Conservation (phyloP, 306 rosid species). For the Amphicarpaea edgeworthii region DNA sequence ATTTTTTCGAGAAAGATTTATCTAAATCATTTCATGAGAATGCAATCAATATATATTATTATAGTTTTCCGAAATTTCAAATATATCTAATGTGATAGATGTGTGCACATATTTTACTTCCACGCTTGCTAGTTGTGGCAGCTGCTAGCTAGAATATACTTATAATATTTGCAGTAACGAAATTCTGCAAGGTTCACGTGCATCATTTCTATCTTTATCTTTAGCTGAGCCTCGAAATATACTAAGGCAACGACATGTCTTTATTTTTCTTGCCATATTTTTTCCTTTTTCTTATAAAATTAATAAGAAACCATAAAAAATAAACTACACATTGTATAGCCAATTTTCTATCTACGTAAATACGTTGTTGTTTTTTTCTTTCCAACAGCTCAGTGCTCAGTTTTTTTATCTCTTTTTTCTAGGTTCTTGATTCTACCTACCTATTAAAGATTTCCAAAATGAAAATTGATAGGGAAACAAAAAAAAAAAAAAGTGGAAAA, state of each 20-base stretch:
- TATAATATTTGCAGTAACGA: slow-evolving; percentile 22
- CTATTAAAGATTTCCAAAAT: background rate
- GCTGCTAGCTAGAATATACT: too few species aligned
- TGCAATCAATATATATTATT: slow-evolving; percentile 27
- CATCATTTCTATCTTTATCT: slow-evolving; percentile 32
- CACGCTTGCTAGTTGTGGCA: slow-evolving; percentile 32
- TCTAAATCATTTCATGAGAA: slow-evolving; percentile 37
- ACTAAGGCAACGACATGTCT: background rate
- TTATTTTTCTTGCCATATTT: background rate
- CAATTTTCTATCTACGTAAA: background rate
- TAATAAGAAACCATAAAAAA: background rate
- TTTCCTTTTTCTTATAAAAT: background rate
- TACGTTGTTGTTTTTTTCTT: background rate
- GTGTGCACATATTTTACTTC: background rate
- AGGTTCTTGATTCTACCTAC: background rate
- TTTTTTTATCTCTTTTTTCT: background rate
- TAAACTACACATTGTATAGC: background rate
- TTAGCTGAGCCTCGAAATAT: slow-evolving; percentile 5
- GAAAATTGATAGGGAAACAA: background rate
- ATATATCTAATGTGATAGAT: background rate
- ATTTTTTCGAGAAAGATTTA: slow-evolving; percentile 49
- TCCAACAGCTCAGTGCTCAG: background rate
- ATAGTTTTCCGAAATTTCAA: slow-evolving; percentile 40
- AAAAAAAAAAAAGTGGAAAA: background rate
- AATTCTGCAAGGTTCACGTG: slow-evolving; percentile 3